Percentiles rank a stretch among this genome's conserved stretches.
phyloP scores from a whole-genome alignment of 78 protist species.

The Dictyostelium capitatum region DNA sequence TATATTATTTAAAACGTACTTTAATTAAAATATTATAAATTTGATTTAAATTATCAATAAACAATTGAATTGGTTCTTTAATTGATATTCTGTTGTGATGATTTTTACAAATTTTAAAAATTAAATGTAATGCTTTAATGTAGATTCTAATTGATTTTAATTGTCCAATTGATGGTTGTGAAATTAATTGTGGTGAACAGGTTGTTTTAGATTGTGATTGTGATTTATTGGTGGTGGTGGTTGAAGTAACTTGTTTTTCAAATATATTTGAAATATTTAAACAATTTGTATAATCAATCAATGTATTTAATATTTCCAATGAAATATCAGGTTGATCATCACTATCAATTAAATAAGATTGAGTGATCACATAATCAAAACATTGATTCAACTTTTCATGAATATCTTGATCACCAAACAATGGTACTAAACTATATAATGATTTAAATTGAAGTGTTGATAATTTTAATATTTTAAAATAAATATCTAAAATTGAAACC shows the following conservation, averaged over 20 bases:
- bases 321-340: background rate
- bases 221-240: background rate
- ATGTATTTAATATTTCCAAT: background rate
- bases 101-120: slow-evolving; percentile 18
- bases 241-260: no score
- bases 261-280: background rate
- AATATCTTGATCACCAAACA: background rate
- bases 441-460: slow-evolving; percentile 23
- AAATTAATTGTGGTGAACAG: no score
- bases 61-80: background rate
- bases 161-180: background rate
- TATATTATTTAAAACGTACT: background rate
- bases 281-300: background rate
- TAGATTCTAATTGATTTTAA: slow-evolving; percentile 19
- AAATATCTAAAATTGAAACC: slow-evolving; percentile 9
- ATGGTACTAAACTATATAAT: background rate
- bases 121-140: slow-evolving; percentile 5
- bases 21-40: background rate
- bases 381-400: slow-evolving; percentile 14
- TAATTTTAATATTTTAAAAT: slow-evolving; percentile 21
- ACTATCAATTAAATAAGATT: background rate
- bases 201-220: background rate
- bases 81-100: background rate
- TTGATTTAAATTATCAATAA: background rate
- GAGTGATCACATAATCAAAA: slow-evolving; percentile 22